These are phyloP conservation scores for Hyphopichia pseudoburtonii DNA, from an alignment of 1,139 yeast species.

Conservation along the genomic window DNA sequence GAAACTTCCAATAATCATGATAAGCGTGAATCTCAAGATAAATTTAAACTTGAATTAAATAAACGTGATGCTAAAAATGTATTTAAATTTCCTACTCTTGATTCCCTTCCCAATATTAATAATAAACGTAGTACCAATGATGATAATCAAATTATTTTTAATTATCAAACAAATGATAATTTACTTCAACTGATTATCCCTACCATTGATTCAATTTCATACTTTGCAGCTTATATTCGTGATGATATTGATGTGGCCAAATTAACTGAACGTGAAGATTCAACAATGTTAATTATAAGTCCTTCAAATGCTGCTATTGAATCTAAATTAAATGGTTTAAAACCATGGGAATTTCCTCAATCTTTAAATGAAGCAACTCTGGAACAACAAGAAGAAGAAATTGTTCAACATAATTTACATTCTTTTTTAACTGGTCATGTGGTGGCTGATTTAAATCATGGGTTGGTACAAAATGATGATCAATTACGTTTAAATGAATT, in stretches of 20 bases:
- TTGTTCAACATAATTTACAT: constrained; percentile 46
- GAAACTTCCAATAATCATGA: constrained; percentile 2
- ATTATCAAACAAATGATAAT: constrained; percentile 3
- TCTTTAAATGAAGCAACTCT: constrained; percentile 30
- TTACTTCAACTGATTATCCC: constrained; percentile 40
- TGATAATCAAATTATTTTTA: constrained; percentile 3
- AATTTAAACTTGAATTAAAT: background rate
- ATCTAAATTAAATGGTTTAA: constrained; percentile 30
- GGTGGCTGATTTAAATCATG: constrained; percentile 18
- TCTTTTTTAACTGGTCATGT: constrained; percentile 58
- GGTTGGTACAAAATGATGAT: background rate
- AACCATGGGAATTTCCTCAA: constrained; percentile 73
- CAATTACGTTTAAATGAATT: constrained; percentile 16
- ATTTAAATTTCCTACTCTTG: constrained; percentile 5
- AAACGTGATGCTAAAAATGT: constrained; percentile 15
- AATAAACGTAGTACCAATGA: background rate
- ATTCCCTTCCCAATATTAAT: background rate
- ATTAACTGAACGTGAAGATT: constrained; percentile 37
- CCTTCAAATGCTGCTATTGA: constrained; percentile 59
- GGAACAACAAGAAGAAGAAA: constrained; percentile 42
- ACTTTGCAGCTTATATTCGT: constrained; percentile 57
- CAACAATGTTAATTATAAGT: constrained; percentile 53
- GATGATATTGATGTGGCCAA: constrained; percentile 46
- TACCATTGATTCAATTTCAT: constrained; percentile 43
- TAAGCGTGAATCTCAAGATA: constrained; percentile 17